A percentile compares a stretch with the other conserved stretches of the same genome.
Evolutionary conservation across 2,329 filamentous ascomycete species (phyloP).

Genomic region (Claviceps sp.): DNA sequence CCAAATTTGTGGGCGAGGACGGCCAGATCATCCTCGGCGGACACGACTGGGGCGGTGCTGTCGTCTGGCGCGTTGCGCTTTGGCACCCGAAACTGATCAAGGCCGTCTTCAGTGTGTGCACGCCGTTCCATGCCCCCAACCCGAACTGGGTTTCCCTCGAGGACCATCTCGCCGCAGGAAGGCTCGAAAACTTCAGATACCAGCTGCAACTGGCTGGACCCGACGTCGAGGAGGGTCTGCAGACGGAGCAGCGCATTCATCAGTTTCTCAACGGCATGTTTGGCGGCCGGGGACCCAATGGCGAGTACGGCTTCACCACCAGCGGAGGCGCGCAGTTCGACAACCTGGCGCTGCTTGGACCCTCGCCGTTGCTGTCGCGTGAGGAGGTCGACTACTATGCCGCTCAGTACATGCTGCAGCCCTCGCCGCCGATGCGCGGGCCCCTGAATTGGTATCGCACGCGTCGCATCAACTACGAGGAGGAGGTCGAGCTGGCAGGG

Average conservation of each 20-base stretch:
- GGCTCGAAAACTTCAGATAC: constrained; percentile 62
- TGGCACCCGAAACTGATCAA: constrained; percentile 61
- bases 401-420: constrained; percentile 50
- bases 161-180: constrained; percentile 38
- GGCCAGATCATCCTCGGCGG: constrained; percentile 65
- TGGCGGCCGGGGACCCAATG: constrained; percentile 46
- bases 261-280: constrained; percentile 61
- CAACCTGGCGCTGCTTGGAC: constrained; percentile 42
- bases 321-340: constrained; percentile 51
- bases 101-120: constrained; percentile 69
- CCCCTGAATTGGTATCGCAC: constrained; percentile 85
- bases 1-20: constrained; percentile 33
- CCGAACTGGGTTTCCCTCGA: constrained; percentile 42
- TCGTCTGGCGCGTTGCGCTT: constrained; percentile 62
- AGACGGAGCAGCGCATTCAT: constrained; percentile 47
- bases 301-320: constrained; percentile 44
- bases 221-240: constrained; percentile 46
- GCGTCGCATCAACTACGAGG: constrained; percentile 56
- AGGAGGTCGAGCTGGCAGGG: constrained; percentile 51
- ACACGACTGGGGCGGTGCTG: constrained; percentile 81
- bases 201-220: constrained; percentile 67
- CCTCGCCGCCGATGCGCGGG: constrained; percentile 50
- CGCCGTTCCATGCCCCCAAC: constrained; percentile 52
- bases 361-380: constrained; percentile 44
- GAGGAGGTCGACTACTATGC: constrained; percentile 70